Evolutionary conservation across 768 basidiomycete genomes (phyloP).

Genomic region (Suillus luteus): DNA sequence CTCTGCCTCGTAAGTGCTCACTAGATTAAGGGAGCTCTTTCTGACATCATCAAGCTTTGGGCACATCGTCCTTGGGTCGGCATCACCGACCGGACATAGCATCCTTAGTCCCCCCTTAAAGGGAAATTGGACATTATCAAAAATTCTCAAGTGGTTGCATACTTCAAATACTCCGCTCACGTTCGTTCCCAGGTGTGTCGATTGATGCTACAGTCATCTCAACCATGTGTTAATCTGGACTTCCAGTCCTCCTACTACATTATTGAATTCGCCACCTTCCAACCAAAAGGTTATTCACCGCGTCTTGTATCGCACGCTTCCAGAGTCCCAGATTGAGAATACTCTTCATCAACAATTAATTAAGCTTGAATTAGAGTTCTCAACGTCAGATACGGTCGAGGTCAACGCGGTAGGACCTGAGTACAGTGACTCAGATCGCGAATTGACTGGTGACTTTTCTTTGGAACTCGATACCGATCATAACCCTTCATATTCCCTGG

Average conservation of each 20-base stretch:
- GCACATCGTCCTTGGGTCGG: constrained; percentile 54
- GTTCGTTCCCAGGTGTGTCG: constrained; percentile 56
- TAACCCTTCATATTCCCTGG: neutral
- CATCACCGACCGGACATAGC: constrained; percentile 34
- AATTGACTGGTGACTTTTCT: neutral
- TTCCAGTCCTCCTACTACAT: constrained; percentile 41
- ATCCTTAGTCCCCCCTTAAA: constrained; percentile 44
- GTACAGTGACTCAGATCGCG: neutral
- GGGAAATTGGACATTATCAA: constrained; percentile 41
- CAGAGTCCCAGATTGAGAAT: constrained; percentile 16
- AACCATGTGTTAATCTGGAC: neutral
- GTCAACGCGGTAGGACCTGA: neutral
- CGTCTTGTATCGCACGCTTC: constrained; percentile 47
- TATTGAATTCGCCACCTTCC: constrained; percentile 33
- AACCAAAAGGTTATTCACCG: constrained; percentile 45
- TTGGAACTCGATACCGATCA: constrained; percentile 14
- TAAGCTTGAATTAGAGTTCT: constrained; percentile 43
- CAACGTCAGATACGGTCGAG: constrained; percentile 4
- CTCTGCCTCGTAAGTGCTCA: constrained; percentile 43
- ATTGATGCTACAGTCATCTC: neutral
- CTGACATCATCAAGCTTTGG: constrained; percentile 47
- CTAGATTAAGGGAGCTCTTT: neutral
- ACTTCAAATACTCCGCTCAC: constrained; percentile 32
- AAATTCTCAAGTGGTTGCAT: constrained; percentile 49
- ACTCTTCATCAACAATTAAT: constrained; percentile 28